Conservation (phyloP, 805 yeast species). For the Suhomyces sp. region DNA sequence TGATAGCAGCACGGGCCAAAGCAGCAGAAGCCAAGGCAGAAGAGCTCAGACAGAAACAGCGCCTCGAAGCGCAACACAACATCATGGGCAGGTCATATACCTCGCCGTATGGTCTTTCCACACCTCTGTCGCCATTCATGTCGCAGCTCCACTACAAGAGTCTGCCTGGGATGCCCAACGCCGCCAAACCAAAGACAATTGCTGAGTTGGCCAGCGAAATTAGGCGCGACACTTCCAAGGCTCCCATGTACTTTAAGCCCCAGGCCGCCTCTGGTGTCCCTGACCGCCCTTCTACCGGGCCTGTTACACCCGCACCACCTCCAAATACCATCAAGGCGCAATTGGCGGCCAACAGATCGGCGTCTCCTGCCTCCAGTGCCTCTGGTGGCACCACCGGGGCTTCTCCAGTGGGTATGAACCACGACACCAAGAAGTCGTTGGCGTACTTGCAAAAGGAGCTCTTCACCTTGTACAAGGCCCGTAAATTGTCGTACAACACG, state of each 20-base stretch:
- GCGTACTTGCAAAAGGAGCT: slow-evolving; percentile 84
- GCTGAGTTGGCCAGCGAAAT: slow-evolving; percentile 43
- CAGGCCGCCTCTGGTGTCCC: slow-evolving; percentile 3
- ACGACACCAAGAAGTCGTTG: slow-evolving; percentile 69
- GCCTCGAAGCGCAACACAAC: slow-evolving; percentile 30
- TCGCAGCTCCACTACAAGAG: slow-evolving; percentile 19
- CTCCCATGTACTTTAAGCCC: slow-evolving; percentile 36
- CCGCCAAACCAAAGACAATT: slow-evolving; percentile 36
- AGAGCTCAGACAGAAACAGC: slow-evolving; percentile 47
- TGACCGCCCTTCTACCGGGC: background rate
- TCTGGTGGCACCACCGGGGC: slow-evolving; percentile 13
- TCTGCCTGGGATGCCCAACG: background rate
- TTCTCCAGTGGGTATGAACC: slow-evolving; percentile 33
- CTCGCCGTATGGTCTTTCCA: slow-evolving; percentile 24
- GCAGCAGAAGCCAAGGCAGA: slow-evolving; percentile 53
- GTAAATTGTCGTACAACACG: slow-evolving; percentile 67
- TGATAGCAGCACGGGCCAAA: slow-evolving; percentile 57
- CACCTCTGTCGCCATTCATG: slow-evolving; percentile 19
- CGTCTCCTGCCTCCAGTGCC: slow-evolving; percentile 1
- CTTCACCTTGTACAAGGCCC: slow-evolving; percentile 71
- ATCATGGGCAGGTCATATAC: slow-evolving; percentile 23
- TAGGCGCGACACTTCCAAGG: slow-evolving; percentile 30
- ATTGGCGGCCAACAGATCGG: slow-evolving; percentile 44
- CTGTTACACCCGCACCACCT: background rate
- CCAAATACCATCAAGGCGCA: slow-evolving; percentile 40